A percentile compares a stretch with the other conserved stretches of the same genome.
Evolutionary conservation across 257 asterid species (phyloP).

Genomic region (Solanum habrochaites): DNA sequence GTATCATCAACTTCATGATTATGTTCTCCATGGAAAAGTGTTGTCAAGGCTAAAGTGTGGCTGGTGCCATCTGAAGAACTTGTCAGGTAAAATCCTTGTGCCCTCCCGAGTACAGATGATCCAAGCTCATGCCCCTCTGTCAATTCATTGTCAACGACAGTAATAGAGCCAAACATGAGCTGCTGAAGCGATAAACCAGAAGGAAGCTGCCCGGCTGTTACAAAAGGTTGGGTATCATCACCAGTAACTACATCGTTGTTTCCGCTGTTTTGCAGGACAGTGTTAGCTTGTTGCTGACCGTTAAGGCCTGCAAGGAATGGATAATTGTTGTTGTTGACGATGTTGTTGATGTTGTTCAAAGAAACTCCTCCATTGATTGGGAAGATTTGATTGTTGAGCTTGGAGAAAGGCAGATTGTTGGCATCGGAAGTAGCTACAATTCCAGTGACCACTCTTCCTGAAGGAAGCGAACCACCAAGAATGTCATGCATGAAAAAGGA

Average conservation of each 20-base stretch:
- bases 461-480: constrained; percentile 74
- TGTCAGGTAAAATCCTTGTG: constrained; percentile 73
- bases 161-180: constrained; percentile 79
- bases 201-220: constrained; percentile 76
- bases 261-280: constrained; percentile 42
- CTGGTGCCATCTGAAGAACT: constrained; percentile 86
- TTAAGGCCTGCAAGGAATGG: constrained; percentile 78
- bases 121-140: constrained; percentile 82
- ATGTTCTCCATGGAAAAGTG: constrained; percentile 46
- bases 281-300: constrained; percentile 45
- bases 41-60: constrained; percentile 70
- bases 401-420: constrained; percentile 76
- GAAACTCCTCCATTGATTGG: constrained; percentile 88
- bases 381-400: constrained; percentile 55
- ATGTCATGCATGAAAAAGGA: constrained; percentile 81
- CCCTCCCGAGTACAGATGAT: constrained; percentile 49
- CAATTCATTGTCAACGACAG: constrained; percentile 76
- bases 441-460: constrained; percentile 80
- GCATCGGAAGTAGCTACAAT: constrained; percentile 55
- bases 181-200: constrained; percentile 64
- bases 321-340: constrained; percentile 64
- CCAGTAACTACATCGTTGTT: constrained; percentile 22
- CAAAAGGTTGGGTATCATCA: constrained; percentile 53
- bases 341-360: constrained; percentile 59
- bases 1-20: constrained; percentile 48